A percentile compares a stretch with the other conserved stretches of the same genome.
These are phyloP conservation scores for Articulospora tetracladia DNA, from an alignment of 495 filamentous ascomycete genomes.

Conservation along the genomic window DNA sequence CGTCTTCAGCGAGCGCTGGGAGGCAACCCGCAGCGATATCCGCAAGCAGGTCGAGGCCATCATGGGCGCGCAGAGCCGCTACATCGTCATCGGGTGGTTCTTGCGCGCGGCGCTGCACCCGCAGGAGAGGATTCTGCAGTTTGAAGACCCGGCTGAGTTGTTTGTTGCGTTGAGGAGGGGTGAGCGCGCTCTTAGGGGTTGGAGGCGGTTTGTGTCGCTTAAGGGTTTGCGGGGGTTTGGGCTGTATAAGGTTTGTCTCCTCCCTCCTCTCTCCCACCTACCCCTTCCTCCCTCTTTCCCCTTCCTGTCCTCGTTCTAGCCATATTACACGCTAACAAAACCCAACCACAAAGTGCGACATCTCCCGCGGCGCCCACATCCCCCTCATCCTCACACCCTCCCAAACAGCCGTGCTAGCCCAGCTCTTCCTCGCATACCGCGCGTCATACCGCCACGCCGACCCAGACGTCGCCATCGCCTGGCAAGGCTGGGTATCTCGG, in stretches of 20 bases:
- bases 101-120: constrained; percentile 8
- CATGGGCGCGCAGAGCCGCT: constrained; percentile 11
- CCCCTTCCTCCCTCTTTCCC: too few relatives aligned
- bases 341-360: too few relatives aligned
- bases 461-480: constrained; percentile 16
- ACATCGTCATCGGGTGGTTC: constrained; percentile 23
- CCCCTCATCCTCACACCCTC: constrained; percentile 17
- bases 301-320: too few relatives aligned
- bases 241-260: constrained; percentile 15
- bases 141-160: constrained; percentile 8
- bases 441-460: constrained; percentile 17
- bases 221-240: constrained; percentile 21
- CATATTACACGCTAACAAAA: too few relatives aligned
- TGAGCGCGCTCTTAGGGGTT: constrained; percentile 14
- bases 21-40: constrained; percentile 18
- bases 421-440: constrained; percentile 20
- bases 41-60: constrained; percentile 13
- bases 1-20: constrained; percentile 5
- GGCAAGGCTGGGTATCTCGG: constrained; percentile 21
- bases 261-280: background rate
- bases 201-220: constrained; percentile 5
- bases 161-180: constrained; percentile 17
- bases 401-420: constrained; percentile 13
- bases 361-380: constrained; percentile 19
- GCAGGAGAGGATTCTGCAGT: constrained; percentile 14